Evolutionary conservation across 306 rosid genomes (phyloP).

Genomic region (Mimosa pudica): DNA sequence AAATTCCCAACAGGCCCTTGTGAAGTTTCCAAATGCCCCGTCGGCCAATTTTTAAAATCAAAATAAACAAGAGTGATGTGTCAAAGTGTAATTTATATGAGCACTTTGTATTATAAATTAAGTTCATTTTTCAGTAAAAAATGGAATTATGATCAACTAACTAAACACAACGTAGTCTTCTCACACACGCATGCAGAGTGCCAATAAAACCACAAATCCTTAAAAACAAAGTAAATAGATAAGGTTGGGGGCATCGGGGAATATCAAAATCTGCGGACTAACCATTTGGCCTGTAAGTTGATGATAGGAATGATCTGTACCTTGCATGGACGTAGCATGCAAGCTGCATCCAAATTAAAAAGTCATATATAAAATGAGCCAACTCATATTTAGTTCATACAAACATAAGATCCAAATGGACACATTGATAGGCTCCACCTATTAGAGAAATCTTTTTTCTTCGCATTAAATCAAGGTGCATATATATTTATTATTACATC

Average conservation of each 20-base stretch:
- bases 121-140: too few species aligned
- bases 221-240: background rate
- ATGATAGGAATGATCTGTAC: constrained; percentile 68
- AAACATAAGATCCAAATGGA: background rate
- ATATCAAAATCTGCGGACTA: constrained; percentile 27
- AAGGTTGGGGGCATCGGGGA: background rate
- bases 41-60: background rate
- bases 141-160: too few species aligned
- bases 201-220: constrained; percentile 11
- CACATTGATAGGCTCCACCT: too few species aligned
- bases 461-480: background rate
- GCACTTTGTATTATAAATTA: too few species aligned
- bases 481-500: background rate
- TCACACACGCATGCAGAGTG: background rate
- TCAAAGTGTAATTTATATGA: background rate
- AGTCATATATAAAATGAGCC: constrained; percentile 1
- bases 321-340: constrained; percentile 82
- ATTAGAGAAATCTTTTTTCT: background rate
- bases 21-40: background rate
- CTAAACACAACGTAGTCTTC: too few species aligned
- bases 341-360: constrained; percentile 55
- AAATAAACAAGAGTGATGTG: background rate
- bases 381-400: background rate
- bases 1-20: background rate
- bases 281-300: constrained; percentile 73